Percentiles rank a stretch among this genome's conserved stretches.
Evolutionary conservation across 768 basidiomycete species (phyloP).

Genomic region (Tylopilus rubrobrunneus): DNA sequence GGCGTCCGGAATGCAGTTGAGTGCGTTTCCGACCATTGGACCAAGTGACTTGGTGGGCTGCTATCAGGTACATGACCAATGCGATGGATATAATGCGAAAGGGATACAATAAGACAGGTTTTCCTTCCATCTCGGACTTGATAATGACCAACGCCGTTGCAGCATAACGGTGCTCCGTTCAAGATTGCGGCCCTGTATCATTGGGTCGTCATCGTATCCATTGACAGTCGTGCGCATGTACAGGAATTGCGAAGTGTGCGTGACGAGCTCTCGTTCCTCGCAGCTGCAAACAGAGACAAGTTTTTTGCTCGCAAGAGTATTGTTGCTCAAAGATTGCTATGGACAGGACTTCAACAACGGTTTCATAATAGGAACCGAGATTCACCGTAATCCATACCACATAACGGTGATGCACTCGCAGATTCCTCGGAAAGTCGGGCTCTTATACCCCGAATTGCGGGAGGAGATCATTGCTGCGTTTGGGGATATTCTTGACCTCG

Average conservation of each 20-base stretch:
- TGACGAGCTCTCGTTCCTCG: constrained; percentile 31
- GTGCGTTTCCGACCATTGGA: background rate
- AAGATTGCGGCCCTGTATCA: constrained; percentile 26
- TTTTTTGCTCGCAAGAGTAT: background rate
- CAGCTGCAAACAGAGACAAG: constrained; percentile 32
- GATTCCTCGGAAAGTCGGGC: too few relatives aligned
- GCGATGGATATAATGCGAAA: constrained; percentile 3
- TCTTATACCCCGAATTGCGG: constrained; percentile 33
- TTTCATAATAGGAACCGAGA: constrained; percentile 25
- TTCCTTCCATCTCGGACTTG: background rate
- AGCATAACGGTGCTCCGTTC: constrained; percentile 29
- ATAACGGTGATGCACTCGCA: constrained; percentile 19
- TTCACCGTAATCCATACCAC: constrained; percentile 25
- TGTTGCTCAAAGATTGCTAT: background rate
- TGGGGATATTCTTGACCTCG: constrained; percentile 31
- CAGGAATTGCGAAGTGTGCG: constrained; percentile 24
- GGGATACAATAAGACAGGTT: too few relatives aligned
- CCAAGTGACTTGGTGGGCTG: constrained; percentile 2
- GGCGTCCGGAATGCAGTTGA: too few relatives aligned
- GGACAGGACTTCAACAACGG: background rate
- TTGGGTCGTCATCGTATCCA: constrained; percentile 38
- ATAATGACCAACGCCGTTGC: background rate
- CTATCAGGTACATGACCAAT: constrained; percentile 8
- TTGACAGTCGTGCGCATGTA: background rate
- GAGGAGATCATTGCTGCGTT: constrained; percentile 42